These are phyloP conservation scores for Aspergillus ustus DNA, from an alignment of 2,329 filamentous ascomycete genomes.

Conservation along the genomic window DNA sequence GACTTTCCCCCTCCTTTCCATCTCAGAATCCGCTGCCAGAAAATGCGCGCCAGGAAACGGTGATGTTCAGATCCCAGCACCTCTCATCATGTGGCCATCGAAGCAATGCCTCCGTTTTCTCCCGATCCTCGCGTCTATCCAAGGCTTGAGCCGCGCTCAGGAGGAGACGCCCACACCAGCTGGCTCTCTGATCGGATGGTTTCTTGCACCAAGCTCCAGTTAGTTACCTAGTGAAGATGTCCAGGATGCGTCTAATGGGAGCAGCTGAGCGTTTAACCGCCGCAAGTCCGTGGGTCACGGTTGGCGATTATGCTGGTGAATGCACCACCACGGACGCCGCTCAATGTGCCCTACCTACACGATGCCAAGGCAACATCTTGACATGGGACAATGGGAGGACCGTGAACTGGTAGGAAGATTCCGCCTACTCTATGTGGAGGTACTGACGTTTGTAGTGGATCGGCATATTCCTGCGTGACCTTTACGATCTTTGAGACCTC, in stretches of 20 bases:
- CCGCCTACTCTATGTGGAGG: not conserved
- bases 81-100: not conserved
- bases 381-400: not conserved
- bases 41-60: not conserved
- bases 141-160: not conserved
- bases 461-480: slow-evolving; percentile 6
- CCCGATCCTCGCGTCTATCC: not conserved
- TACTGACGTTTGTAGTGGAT: not conserved
- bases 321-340: not conserved
- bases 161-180: not conserved
- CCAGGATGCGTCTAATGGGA: not conserved
- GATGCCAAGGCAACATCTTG: slow-evolving; percentile 1
- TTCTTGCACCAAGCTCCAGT: not conserved
- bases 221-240: not conserved
- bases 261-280: slow-evolving; percentile 4
- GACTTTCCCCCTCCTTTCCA: too few relatives aligned
- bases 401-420: not conserved
- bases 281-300: not conserved
- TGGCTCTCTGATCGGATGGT: not conserved
- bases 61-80: not conserved
- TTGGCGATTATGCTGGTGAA: not conserved
- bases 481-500: slow-evolving; percentile 10
- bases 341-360: not conserved
- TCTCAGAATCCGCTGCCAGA: not conserved
- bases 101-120: not conserved